Evolutionary conservation across 352 stramenopile genomes (phyloP).

Genomic region (Phytophthora foliorum): DNA sequence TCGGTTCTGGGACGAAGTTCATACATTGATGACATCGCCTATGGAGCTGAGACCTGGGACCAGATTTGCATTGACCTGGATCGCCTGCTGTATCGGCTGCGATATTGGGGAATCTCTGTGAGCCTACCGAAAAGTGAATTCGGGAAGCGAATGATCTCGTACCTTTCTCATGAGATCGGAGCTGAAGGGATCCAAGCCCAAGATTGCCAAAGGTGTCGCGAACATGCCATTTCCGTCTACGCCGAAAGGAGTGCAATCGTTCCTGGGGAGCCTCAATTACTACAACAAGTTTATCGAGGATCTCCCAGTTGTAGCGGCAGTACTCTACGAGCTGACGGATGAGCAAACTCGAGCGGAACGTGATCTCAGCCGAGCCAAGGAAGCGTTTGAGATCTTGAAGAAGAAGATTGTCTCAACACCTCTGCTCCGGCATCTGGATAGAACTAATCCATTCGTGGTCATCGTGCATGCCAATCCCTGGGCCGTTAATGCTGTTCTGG

Average conservation of each 20-base stretch:
- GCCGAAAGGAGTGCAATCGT: constrained; percentile 32
- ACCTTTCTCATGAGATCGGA: neutral
- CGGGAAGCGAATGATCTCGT: neutral
- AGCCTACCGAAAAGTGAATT: neutral
- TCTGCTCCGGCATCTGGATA: no score
- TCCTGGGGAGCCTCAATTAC: constrained; percentile 37
- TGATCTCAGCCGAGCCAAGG: constrained; percentile 30
- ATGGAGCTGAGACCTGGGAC: neutral
- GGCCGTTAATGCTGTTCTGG: no score
- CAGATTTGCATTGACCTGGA: neutral
- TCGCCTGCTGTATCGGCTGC: neutral
- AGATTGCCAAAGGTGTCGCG: neutral
- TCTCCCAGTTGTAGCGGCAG: constrained; percentile 2
- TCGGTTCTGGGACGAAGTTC: no score
- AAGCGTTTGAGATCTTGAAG: constrained; percentile 41
- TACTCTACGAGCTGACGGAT: constrained; percentile 6
- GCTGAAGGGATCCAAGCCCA: neutral
- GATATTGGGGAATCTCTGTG: neutral
- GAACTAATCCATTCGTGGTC: no score
- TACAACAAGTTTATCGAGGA: constrained; percentile 41
- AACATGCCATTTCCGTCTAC: neutral
- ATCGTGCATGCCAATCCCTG: no score
- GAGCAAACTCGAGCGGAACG: constrained; percentile 21
- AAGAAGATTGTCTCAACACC: constrained; percentile 22
- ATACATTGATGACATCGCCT: neutral